Base-by-base conservation (phyloP, 306 rosid genomes). In the Sesbania bispinosa region DNA sequence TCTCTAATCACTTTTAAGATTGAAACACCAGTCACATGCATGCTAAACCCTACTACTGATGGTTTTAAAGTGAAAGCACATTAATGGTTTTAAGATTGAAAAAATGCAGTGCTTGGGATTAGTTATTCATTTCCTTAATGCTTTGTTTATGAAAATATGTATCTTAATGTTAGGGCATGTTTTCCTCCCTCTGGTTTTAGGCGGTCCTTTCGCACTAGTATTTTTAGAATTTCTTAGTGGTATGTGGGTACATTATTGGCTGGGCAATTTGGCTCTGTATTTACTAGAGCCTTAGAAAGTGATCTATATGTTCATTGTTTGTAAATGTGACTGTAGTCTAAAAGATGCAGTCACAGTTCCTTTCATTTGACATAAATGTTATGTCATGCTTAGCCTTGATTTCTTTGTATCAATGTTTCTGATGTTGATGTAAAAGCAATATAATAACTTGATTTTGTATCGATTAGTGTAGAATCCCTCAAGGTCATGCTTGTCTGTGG, bases 401-500 rank as follows among this genome's bases (percentile, higher is more conserved):
- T 36, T 26, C 59, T 62, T 26, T 69, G 3, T 33, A 62, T 43
- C 10, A 15, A 2, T 36, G 64, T 38, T 27, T 32, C 46, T 52
- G 36, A 33, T 48, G 61, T 42, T 24, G 64, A 19, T 67, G 26
- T 67, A 27, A 42, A 58, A 38, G 58, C 18, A 41, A 43, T 27
- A n/a, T 6, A 46, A 52, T 75, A 77, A 74, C 66, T 13, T 30
- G 55, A 1, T 70, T 75, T 21, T 71, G 47, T 64, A 62, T 61
- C 69, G 35, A 71, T 70, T 79, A 53, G 79, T 76, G 42, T 75
- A 91, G 99, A 88, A 86, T 82, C 87, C 55, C 84, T 94, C 24
- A 87, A 83, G 84, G 89, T 90, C 83, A 85, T 91, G 95, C 88
- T 91, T 47, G 85, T 89, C 23, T 94, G 99, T 42, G 99, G 97